Conservation (phyloP, 495 filamentous ascomycete species). For the Penicillium ochrochloron region DNA sequence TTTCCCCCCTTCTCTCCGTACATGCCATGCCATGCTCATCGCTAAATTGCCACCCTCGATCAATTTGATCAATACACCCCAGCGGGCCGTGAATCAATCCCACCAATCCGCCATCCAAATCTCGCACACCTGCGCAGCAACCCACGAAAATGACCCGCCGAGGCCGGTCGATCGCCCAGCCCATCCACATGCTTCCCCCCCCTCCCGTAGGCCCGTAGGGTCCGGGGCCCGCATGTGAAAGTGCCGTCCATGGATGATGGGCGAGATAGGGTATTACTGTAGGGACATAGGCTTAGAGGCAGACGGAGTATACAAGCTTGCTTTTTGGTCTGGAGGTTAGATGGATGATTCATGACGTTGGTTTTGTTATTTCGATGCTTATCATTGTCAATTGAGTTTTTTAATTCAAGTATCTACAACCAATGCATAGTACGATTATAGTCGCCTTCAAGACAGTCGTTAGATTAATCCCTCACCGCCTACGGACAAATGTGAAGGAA, state of each 20-base stretch:
- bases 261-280: not conserved
- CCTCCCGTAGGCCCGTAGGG: not conserved
- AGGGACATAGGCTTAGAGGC: too few species aligned
- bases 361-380: not conserved
- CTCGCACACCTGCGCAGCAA: slow-evolving; percentile 7
- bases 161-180: slow-evolving; percentile 24
- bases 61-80: not conserved
- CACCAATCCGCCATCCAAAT: slow-evolving; percentile 14
- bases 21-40: not conserved
- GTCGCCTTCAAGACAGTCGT: not conserved
- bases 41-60: slow-evolving; percentile 23
- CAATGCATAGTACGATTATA: not conserved
- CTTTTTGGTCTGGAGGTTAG: not conserved
- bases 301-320: not conserved
- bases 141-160: slow-evolving; percentile 34
- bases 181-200: slow-evolving; percentile 21
- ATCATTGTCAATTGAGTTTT: not conserved
- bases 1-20: not conserved
- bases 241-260: not conserved
- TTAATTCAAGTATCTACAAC: not conserved
- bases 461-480: slow-evolving; percentile 9
- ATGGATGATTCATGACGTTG: not conserved
- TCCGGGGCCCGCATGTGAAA: slow-evolving; percentile 25
- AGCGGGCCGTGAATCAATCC: slow-evolving; percentile 19
- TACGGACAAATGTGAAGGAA: not conserved